Evolutionary conservation across 495 filamentous ascomycete species (phyloP).

Genomic region (Neurospora sp.): DNA sequence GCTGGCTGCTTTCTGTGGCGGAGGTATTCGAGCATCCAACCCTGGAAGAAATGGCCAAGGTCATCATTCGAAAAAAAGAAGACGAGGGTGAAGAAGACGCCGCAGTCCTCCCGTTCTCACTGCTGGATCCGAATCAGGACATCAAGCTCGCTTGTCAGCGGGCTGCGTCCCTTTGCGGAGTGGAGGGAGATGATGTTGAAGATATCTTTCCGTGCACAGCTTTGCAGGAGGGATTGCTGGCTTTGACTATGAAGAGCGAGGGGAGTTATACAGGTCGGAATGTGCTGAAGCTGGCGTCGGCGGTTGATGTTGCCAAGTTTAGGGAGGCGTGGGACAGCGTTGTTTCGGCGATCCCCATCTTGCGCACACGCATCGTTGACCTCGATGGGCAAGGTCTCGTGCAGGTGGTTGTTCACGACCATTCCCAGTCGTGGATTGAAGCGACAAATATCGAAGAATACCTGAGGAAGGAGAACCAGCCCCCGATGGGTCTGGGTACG

Average conservation of each 20-base stretch:
- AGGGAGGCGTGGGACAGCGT: conserved; percentile 44
- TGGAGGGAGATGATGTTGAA: conserved; percentile 30
- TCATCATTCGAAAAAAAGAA: neutral
- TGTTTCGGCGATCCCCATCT: conserved; percentile 38
- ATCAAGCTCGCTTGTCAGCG: conserved; percentile 17
- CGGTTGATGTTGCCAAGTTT: conserved; percentile 38
- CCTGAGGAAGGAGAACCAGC: conserved; percentile 29
- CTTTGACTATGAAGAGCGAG: conserved; percentile 32
- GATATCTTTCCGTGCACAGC: conserved; percentile 58
- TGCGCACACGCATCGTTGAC: conserved; percentile 48
- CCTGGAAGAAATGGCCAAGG: conserved; percentile 14
- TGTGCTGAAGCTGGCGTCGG: conserved; percentile 32
- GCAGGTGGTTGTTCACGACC: conserved; percentile 35
- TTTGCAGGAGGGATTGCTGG: conserved; percentile 54
- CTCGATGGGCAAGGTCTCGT: conserved; percentile 33
- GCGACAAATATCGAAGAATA: conserved; percentile 13
- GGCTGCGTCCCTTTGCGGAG: conserved; percentile 32
- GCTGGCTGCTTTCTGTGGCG: conserved; percentile 44
- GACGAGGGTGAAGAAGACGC: neutral
- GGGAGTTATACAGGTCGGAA: conserved; percentile 46
- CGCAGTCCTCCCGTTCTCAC: conserved; percentile 6
- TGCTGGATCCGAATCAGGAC: neutral
- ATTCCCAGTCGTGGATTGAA: neutral
- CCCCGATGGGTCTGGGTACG: conserved; percentile 43
- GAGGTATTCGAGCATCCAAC: conserved; percentile 21